Percentiles rank a stretch among this genome's conserved stretches.
These are phyloP conservation scores for Ceratocystiopsis sp. DNA, from an alignment of 2,329 filamentous ascomycete genomes.

Conservation along the genomic window DNA sequence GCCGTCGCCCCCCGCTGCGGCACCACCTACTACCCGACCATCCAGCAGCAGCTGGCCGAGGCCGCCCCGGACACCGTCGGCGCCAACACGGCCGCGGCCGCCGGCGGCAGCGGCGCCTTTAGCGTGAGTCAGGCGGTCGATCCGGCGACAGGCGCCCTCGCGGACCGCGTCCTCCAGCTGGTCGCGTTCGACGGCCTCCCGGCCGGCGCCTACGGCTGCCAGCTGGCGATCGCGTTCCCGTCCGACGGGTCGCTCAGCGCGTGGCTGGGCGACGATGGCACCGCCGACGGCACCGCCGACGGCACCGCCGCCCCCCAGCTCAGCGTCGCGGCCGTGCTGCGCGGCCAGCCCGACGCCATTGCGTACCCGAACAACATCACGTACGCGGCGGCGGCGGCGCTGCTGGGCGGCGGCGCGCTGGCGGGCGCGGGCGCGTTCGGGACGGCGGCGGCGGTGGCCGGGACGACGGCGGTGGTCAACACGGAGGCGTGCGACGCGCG, in stretches of 20 bases:
- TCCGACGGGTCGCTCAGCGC: slow-evolving; percentile 1
- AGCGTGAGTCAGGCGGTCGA: slow-evolving; percentile 1
- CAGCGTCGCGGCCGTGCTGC: slow-evolving; percentile 4
- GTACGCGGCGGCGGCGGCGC: neutral
- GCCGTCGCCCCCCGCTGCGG: slow-evolving; percentile 4
- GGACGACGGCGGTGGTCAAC: slow-evolving; percentile 4
- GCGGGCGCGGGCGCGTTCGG: slow-evolving; percentile 4
- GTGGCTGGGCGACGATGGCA: no score
- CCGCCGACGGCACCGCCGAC: neutral
- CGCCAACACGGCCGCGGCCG: slow-evolving; percentile 2
- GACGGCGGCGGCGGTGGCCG: slow-evolving; percentile 1
- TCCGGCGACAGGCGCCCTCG: neutral
- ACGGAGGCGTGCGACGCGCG: slow-evolving; percentile 2
- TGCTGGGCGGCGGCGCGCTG: no score
- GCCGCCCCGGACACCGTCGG: slow-evolving; percentile 1
- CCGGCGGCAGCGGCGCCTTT: slow-evolving; percentile 4
- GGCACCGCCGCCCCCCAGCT: slow-evolving; percentile 1
- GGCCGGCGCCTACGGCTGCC: slow-evolving; percentile 4
- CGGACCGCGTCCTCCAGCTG: slow-evolving; percentile 6
- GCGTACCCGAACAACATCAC: slow-evolving; percentile 3
- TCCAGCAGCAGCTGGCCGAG: slow-evolving; percentile 6
- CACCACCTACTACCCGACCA: slow-evolving; percentile 7
- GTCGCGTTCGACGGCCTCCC: slow-evolving; percentile 5
- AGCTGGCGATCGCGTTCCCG: slow-evolving; percentile 3
- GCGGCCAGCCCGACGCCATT: slow-evolving; percentile 1